Percentiles rank a stretch among this genome's conserved stretches.
These are phyloP conservation scores for Evansstolkia leycettana DNA, from an alignment of 495 filamentous ascomycete species.

Conservation along the genomic window DNA sequence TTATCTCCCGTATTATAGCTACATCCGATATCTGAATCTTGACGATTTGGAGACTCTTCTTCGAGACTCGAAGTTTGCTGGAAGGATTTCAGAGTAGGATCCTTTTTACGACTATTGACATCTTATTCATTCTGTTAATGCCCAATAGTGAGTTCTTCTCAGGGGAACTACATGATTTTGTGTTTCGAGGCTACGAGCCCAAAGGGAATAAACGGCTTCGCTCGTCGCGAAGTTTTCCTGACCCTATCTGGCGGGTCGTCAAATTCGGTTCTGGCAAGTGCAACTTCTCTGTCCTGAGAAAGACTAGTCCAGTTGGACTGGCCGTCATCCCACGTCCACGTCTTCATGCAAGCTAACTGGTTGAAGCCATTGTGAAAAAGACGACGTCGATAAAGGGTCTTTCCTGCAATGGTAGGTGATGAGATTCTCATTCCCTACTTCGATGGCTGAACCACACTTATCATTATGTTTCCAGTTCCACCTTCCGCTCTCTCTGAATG, in stretches of 20 bases:
- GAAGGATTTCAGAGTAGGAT: constrained; percentile 24
- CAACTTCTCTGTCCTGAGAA: no score
- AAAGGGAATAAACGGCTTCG: constrained; percentile 16
- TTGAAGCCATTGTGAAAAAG: constrained; percentile 33
- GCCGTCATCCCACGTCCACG: no score
- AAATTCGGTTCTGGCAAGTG: constrained; percentile 12
- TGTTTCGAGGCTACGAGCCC: constrained; percentile 6
- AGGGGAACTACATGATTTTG: constrained; percentile 28
- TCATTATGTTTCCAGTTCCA: constrained; percentile 17
- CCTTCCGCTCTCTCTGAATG: constrained; percentile 28
- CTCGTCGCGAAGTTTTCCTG: constrained; percentile 5
- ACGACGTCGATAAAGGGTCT: constrained; percentile 41
- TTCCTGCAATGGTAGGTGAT: constrained; percentile 28
- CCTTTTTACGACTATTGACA: neutral
- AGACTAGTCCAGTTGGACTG: no score
- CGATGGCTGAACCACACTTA: constrained; percentile 1
- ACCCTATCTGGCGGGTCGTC: constrained; percentile 7
- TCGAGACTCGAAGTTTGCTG: constrained; percentile 33
- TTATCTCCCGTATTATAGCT: constrained; percentile 55
- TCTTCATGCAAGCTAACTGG: constrained; percentile 4
- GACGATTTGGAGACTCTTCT: constrained; percentile 47
- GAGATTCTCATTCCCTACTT: constrained; percentile 1
- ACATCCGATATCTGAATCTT: constrained; percentile 51
- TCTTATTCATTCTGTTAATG: neutral
- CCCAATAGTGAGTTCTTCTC: constrained; percentile 33